phyloP scores from a whole-genome alignment of 306 rosid species.

The Luffa aegyptiaca region DNA sequence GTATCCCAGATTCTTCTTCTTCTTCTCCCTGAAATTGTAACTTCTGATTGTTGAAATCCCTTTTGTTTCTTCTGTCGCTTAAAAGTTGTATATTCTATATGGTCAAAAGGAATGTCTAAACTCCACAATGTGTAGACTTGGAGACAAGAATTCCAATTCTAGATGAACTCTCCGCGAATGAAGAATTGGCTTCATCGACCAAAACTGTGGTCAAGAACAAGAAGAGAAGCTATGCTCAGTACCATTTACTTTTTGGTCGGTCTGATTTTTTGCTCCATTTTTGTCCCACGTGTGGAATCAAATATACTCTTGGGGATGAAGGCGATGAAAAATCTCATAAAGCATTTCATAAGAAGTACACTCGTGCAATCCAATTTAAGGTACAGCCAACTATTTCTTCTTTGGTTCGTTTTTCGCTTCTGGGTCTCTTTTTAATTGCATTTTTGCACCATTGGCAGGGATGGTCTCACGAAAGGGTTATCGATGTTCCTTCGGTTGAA shows the following conservation, averaged over 20 bases:
- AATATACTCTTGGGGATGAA: slow-evolving; percentile 52
- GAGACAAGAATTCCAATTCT: neutral
- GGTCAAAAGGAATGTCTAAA: slow-evolving; percentile 10
- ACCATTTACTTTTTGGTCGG: slow-evolving; percentile 70
- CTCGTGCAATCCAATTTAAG: slow-evolving; percentile 56
- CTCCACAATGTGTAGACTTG: neutral
- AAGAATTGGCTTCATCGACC: slow-evolving; percentile 5
- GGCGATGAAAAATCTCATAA: slow-evolving; percentile 64
- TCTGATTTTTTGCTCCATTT: slow-evolving; percentile 52
- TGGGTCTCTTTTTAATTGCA: neutral
- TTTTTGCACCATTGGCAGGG: slow-evolving; percentile 31
- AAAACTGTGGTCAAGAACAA: slow-evolving; percentile 46
- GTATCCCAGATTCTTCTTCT: slow-evolving; percentile 7
- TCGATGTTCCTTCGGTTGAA: slow-evolving; percentile 15
- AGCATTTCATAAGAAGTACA: slow-evolving; percentile 49
- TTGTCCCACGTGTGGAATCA: slow-evolving; percentile 52
- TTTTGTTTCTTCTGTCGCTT: neutral
- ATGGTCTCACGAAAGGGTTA: slow-evolving; percentile 48
- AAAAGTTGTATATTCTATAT: neutral
- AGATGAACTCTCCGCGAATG: neutral
- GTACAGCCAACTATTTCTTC: slow-evolving; percentile 15
- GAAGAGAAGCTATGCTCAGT: slow-evolving; percentile 77
- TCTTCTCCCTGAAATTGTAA: neutral
- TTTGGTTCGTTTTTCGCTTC: neutral
- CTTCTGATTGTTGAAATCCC: neutral